Evolutionary conservation across 2,329 filamentous ascomycete genomes (phyloP).

Genomic region (Fusarium robinianum): DNA sequence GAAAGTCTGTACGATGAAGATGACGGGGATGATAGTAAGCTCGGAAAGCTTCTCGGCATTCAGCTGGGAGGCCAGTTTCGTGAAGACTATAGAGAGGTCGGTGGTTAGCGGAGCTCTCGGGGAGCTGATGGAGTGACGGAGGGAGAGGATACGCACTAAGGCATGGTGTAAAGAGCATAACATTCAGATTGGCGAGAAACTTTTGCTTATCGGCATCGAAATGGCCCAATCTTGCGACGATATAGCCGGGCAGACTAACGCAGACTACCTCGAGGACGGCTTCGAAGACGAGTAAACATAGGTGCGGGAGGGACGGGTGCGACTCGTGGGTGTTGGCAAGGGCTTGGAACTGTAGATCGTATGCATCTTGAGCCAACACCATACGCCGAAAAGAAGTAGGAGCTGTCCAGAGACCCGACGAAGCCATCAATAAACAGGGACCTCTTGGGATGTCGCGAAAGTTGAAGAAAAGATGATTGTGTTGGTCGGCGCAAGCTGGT

Average conservation of each 20-base stretch:
- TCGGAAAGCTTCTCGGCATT: slow-evolving; percentile 89
- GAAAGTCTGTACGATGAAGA: slow-evolving; percentile 85
- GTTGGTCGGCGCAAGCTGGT: slow-evolving; percentile 21
- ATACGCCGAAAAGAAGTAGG: slow-evolving; percentile 53
- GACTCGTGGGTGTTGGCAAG: slow-evolving; percentile 52
- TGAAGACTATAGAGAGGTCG: slow-evolving; percentile 70
- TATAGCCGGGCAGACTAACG: slow-evolving; percentile 91
- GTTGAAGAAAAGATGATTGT: slow-evolving; percentile 3
- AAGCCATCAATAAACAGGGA: slow-evolving; percentile 42
- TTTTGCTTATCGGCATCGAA: slow-evolving; percentile 97
- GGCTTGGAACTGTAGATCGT: slow-evolving; percentile 49
- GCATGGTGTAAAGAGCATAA: slow-evolving; percentile 94
- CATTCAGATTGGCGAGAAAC: slow-evolving; percentile 94
- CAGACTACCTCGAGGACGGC: slow-evolving; percentile 95
- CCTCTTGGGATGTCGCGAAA: slow-evolving; percentile 8
- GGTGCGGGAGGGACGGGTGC: slow-evolving; percentile 69
- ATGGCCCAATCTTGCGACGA: slow-evolving; percentile 85
- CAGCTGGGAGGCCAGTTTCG: slow-evolving; percentile 92
- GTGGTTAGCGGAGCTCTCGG: slow-evolving; percentile 23
- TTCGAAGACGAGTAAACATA: slow-evolving; percentile 86
- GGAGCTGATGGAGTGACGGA: too few species aligned
- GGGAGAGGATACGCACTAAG: slow-evolving; percentile 64
- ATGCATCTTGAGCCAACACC: slow-evolving; percentile 44
- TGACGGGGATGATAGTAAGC: slow-evolving; percentile 90
- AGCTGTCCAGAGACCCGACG: slow-evolving; percentile 44